Conservation (phyloP, 2,329 filamentous ascomycete species). For the Sphaerulina vaccinii region DNA sequence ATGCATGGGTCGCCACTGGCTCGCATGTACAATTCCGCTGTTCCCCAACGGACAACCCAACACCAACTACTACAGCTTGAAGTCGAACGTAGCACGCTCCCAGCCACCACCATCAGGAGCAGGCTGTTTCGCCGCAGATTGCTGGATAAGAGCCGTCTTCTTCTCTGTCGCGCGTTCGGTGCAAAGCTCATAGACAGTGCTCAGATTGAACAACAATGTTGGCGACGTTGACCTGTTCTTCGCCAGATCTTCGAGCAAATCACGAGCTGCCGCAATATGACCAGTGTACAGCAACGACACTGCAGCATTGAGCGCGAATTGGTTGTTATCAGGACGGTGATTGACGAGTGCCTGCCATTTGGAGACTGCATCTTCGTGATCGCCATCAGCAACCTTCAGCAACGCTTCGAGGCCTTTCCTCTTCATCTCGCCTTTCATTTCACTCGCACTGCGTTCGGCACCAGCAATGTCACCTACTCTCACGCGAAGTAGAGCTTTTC, state of each 20-base stretch:
- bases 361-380: conserved; percentile 63
- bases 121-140: conserved; percentile 25
- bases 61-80: conserved; percentile 30
- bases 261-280: conserved; percentile 67
- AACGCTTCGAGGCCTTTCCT: conserved; percentile 62
- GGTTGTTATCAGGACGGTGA: conserved; percentile 57
- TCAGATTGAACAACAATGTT: conserved; percentile 82
- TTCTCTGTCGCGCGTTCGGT: conserved; percentile 70
- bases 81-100: conserved; percentile 33
- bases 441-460: conserved; percentile 20
- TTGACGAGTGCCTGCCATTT: conserved; percentile 59
- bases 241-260: conserved; percentile 65
- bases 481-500: conserved; percentile 68
- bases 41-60: background rate
- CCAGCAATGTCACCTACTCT: conserved; percentile 71
- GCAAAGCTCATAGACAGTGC: conserved; percentile 88
- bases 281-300: conserved; percentile 83
- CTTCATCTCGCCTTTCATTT: conserved; percentile 25
- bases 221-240: conserved; percentile 66
- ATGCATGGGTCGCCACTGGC: too few species aligned
- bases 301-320: conserved; percentile 78
- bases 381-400: conserved; percentile 73
- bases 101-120: conserved; percentile 31
- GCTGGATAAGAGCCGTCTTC: conserved; percentile 66
- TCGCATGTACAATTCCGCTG: too few species aligned